phyloP scores from a whole-genome alignment of 2,329 filamentous ascomycete species.

The Blastomyces parvus region DNA sequence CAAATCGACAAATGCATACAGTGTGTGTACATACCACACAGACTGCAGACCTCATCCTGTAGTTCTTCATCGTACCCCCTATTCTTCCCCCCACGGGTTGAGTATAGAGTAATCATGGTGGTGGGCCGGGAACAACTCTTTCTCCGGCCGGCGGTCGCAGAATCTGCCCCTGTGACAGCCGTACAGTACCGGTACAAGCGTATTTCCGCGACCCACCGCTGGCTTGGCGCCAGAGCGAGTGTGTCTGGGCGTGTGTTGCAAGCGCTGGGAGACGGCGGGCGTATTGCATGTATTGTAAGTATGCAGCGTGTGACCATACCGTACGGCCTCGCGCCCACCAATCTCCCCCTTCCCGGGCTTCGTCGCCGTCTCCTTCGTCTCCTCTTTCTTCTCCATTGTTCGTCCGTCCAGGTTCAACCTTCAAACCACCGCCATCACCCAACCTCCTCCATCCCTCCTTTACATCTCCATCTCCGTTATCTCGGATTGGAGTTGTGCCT shows the following conservation, averaged over 20 bases:
- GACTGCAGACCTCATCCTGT: no score
- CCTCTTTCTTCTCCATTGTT: slow-evolving; percentile 1
- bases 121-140: neutral
- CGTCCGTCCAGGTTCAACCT: neutral
- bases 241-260: neutral
- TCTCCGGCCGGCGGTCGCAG: neutral
- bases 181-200: neutral
- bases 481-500: neutral
- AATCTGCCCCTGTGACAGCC: neutral
- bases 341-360: neutral
- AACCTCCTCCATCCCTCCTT: neutral
- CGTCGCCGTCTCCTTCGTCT: neutral
- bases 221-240: neutral
- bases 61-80: no score
- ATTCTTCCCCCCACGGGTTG: no score
- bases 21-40: no score
- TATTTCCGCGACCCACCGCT: neutral
- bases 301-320: neutral
- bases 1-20: no score
- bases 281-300: no score
- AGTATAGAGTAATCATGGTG: no score
- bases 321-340: neutral
- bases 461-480: neutral
- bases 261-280: neutral
- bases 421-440: neutral